Conservation (phyloP, 2,329 filamentous ascomycete genomes). For the Neopestalotiopsis sp. region DNA sequence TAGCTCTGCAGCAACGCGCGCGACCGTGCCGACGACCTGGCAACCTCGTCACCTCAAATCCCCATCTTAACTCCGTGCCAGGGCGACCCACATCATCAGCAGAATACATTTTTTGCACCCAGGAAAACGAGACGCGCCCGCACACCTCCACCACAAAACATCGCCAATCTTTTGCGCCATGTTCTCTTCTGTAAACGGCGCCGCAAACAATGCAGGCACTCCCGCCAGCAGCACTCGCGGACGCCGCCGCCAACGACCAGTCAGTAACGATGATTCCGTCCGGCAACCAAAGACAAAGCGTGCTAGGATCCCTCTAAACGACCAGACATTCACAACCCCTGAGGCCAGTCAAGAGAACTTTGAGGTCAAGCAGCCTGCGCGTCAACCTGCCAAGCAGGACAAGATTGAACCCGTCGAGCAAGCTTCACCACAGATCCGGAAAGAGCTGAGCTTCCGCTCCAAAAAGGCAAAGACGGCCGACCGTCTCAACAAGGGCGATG, state of each 20-base stretch:
- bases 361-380: constrained; percentile 61
- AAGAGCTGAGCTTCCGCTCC: constrained; percentile 63
- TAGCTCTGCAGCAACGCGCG: background rate
- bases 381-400: constrained; percentile 53
- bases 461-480: constrained; percentile 69
- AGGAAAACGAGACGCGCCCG: background rate
- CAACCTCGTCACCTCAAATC: constrained; percentile 9
- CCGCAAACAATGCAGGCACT: constrained; percentile 40
- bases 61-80: constrained; percentile 16
- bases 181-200: constrained; percentile 63
- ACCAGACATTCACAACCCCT: constrained; percentile 61
- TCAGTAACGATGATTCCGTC: constrained; percentile 57
- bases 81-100: background rate
- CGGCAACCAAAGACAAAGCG: constrained; percentile 69
- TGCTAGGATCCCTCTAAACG: constrained; percentile 61
- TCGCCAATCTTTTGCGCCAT: constrained; percentile 43
- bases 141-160: constrained; percentile 20
- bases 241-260: constrained; percentile 65
- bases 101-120: no score
- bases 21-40: constrained; percentile 10
- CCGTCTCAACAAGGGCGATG: constrained; percentile 69
- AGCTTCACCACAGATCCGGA: constrained; percentile 40
- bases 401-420: constrained; percentile 54
- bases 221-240: constrained; percentile 63
- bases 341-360: constrained; percentile 57